Conservation (phyloP, 805 yeast species). For the Candida incommunis region DNA sequence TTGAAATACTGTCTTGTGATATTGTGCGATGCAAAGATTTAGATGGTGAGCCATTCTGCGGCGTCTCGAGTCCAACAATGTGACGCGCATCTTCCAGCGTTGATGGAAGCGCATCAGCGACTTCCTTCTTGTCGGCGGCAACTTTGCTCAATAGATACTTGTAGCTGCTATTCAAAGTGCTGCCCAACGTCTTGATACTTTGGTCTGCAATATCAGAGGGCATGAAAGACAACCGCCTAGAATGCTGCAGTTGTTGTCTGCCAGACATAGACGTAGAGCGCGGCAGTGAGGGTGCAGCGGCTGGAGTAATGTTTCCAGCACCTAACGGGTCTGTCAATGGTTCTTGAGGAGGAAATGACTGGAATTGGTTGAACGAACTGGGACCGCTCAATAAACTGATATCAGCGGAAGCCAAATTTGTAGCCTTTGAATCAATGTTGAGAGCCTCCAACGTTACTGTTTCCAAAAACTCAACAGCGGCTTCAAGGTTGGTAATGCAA, state of each 20-base stretch:
- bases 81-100: conserved; percentile 14
- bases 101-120: conserved; percentile 9
- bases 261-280: conserved; percentile 6
- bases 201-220: conserved; percentile 16
- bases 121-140: conserved; percentile 7
- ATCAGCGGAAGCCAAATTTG: conserved; percentile 9
- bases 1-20: conserved; percentile 1
- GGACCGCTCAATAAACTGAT: conserved; percentile 3
- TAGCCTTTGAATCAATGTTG: conserved; percentile 13
- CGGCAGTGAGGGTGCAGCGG: conserved; percentile 2
- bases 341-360: conserved; percentile 4
- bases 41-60: conserved; percentile 2
- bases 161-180: conserved; percentile 21
- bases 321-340: conserved; percentile 4
- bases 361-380: conserved; percentile 1
- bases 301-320: conserved; percentile 8
- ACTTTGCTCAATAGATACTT: conserved; percentile 16
- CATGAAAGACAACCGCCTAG: conserved; percentile 17
- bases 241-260: conserved; percentile 6
- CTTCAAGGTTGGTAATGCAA: conserved; percentile 30
- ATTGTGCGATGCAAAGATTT: conserved; percentile 1
- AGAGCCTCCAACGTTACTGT: conserved; percentile 20
- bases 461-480: conserved; percentile 25
- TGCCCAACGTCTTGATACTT: conserved; percentile 19
- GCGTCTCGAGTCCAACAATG: conserved; percentile 12